Evolutionary conservation across 257 asterid genomes (phyloP), one percentile per base, ranked within the genome.

Genomic region (Petunia secreta): DNA sequence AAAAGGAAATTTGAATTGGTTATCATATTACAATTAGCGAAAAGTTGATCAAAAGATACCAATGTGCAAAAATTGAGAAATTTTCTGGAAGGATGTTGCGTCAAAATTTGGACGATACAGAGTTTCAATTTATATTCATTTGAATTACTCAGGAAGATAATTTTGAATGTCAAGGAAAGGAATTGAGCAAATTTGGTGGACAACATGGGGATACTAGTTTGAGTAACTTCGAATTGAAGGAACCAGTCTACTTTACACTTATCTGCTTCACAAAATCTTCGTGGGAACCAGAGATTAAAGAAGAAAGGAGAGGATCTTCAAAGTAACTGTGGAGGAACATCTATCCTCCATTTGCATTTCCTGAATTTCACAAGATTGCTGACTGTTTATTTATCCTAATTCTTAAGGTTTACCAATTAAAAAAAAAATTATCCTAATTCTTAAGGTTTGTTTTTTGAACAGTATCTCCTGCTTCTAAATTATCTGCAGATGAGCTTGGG

Each of bases 401-500:
- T 39, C 25, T 25, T 48, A 50, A 71, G 41, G 5, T 34, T 10
- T 34, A 25, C 25, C 25, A 25, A 25, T 25, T 25, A 25, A 25
- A 25, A 25, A 25, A 25, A 25, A 25, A 25, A 16, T 68, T 34
- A 25, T 48, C 36, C 77, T 71, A 25, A 0, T 43, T 39, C 25
- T 25, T 48, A 50, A 71, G 41, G 5, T 34, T 10, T 34, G 44
- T 48, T 50, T 71, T 71, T 71, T 71, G 34, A 71, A 48, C 44
- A 48, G 44, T 11, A 48, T 71, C 9, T 46, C 77, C n/a, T 68
- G 14, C 38, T 44, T 69, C 77, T 46, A 71, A 71, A 34, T 10
- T 48, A 25, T 71, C 5, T 34, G 77, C 77, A 71, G 77, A 5
- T 71, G 68, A 63, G 41, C 68, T 63, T 63, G 77, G 77, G 34